Evolutionary conservation across 768 basidiomycete genomes (phyloP).

Genomic region (Pleurotus eryngii): DNA sequence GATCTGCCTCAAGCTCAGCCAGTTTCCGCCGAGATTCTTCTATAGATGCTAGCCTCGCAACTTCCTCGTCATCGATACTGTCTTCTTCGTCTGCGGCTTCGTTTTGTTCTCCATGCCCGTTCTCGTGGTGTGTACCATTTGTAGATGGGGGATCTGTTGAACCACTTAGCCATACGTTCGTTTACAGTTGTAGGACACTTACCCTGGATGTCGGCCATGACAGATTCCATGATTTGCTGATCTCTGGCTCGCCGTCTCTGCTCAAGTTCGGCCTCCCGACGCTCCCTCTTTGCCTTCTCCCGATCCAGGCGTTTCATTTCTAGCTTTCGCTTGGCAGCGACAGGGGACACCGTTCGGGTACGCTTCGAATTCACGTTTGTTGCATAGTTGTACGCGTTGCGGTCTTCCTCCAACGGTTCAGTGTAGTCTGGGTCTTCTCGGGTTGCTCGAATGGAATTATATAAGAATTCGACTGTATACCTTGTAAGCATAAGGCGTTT

Average conservation of each 20-base stretch:
- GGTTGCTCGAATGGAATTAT: conserved; percentile 27
- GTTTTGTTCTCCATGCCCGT: conserved; percentile 12
- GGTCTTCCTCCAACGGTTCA: conserved; percentile 29
- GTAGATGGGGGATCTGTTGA: not conserved
- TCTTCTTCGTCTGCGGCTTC: conserved; percentile 17
- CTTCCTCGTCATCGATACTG: conserved; percentile 32
- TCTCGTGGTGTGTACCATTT: conserved; percentile 5
- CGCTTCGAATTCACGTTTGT: conserved; percentile 41
- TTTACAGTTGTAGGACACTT: not conserved
- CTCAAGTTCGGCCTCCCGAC: conserved; percentile 34
- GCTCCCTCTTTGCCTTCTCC: conserved; percentile 38
- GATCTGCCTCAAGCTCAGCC: conserved; percentile 62
- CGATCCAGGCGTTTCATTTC: conserved; percentile 34
- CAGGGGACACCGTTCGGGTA: conserved; percentile 47
- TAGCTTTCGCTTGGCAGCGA: conserved; percentile 32
- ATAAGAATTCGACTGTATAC: conserved; percentile 29
- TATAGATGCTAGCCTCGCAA: conserved; percentile 38
- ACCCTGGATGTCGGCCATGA: conserved; percentile 27
- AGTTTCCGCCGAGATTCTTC: conserved; percentile 66
- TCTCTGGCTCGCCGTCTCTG: conserved; percentile 35
- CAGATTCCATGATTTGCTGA: conserved; percentile 36
- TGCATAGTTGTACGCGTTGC: conserved; percentile 28
- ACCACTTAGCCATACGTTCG: not conserved
- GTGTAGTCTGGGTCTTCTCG: conserved; percentile 29
- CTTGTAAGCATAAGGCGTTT: not conserved